These are phyloP conservation scores for Colletotrichum sp. DNA, from an alignment of 2,329 filamentous ascomycete species.

Conservation along the genomic window DNA sequence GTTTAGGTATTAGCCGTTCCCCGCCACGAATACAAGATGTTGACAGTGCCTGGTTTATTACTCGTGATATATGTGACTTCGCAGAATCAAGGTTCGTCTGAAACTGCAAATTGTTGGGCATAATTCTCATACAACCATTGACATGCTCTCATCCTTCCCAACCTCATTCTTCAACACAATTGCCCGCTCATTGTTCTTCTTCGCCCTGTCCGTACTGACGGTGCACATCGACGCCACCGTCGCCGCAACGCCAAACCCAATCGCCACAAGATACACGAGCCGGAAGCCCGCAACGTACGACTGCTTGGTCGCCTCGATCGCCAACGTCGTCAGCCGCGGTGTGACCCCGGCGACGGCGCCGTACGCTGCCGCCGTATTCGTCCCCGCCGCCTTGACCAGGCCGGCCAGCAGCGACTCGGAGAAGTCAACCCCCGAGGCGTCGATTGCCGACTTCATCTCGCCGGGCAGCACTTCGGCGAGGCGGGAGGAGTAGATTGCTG, in stretches of 20 bases:
- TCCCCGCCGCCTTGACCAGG: constrained; percentile 30
- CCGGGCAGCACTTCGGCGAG: constrained; percentile 28
- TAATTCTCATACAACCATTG: background rate
- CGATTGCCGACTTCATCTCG: constrained; percentile 25
- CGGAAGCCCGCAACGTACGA: constrained; percentile 38
- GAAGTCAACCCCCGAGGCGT: constrained; percentile 22
- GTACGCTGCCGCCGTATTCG: constrained; percentile 37
- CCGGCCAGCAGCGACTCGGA: constrained; percentile 20
- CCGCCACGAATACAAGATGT: background rate
- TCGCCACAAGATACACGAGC: constrained; percentile 38
- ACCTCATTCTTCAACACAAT: constrained; percentile 30
- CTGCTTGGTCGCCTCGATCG: constrained; percentile 31
- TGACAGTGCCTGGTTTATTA: background rate
- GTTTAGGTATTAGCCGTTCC: background rate
- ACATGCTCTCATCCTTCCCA: background rate
- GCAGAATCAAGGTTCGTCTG: background rate
- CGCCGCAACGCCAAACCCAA: constrained; percentile 37
- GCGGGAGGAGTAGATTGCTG: constrained; percentile 34
- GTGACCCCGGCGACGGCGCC: constrained; percentile 30
- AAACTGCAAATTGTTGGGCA: background rate
- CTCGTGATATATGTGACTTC: background rate
- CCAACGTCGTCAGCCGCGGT: constrained; percentile 27
- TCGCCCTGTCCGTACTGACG: constrained; percentile 32
- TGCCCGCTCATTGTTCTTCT: constrained; percentile 32
- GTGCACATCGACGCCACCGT: constrained; percentile 33